Evolutionary conservation across 306 rosid species (phyloP), one percentile per base, ranked within the genome.

Genomic region (Hippophae tibetana): DNA sequence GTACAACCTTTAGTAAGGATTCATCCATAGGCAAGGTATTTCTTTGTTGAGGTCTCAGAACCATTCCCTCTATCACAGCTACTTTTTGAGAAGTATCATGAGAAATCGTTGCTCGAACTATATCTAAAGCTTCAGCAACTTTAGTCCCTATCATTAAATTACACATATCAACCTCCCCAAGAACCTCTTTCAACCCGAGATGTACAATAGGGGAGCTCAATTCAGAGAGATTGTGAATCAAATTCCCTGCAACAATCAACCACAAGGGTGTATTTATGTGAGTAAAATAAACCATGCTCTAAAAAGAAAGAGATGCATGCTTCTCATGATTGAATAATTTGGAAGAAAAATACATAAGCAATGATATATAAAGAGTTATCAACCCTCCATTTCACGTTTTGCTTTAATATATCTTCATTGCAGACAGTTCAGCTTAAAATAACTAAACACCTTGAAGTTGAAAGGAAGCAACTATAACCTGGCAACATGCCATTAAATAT

Each of bases 181-280:
- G 84, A 71, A 90, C 73, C 69, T 76, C 79, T 85, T 79, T 87
- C 81, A 87, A 74, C 74, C 96, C 95, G 67, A 74, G 63, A 78
- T 64, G 68, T 56, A 62, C 69, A 67, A 64, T 56, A 7, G 42
- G 25, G 52, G 74, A 45, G 54, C 71, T 67, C 27, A 62, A 58
- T 54, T 69, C 58, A 25, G 54, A 23, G 52, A 68, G 59, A 55
- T 60, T 66, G 43, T 56, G 48, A 59, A 61, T 40, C 62, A 66
- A 58, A 64, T 69, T 72, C 71, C 86, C 98, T 85, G 82, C 77
- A 74, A 66, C 47, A 41, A 58, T 56, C 57, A 77, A 67, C 65
- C 64, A 68, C 48, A 67, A 42, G 52, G 51, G 13, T 45, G 12
- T 42, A 12, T 8, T 73, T 51, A 9, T 61, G 66, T 13, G 56